Base-by-base conservation (phyloP, 805 yeast genomes). In the Ascoidea rubescens region DNA sequence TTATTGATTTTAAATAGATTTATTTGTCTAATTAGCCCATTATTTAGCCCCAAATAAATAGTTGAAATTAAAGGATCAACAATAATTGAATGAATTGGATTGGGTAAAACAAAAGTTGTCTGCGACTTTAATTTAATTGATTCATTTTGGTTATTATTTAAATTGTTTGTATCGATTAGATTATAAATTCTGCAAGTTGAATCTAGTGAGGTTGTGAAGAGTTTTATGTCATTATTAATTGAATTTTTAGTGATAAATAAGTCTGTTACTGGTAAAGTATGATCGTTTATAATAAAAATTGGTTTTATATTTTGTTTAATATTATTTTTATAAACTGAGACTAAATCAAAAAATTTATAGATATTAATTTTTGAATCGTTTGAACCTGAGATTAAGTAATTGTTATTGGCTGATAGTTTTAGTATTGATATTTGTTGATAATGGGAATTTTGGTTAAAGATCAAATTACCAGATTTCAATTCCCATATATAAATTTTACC, bases 401-500 rank as follows among this genome's bases (percentile, higher is more conserved):
- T 75, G 1, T 83, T 84, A 61, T 88, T 85, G 10, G 67, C 56
- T 0, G 85, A 69, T 59, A 85, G 79, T 56, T 71, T 73, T 43
- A 91, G 63, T 37, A 71, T 73, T 0, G 82, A 74, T 5, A 88
- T 75, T 5, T 74, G 71, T 66, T 91, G 97, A 64, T 87, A 91
- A 67, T 91, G 98, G 60, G 64, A 59, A 50, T 86, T 90, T 60
- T 79, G 80, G 4, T 80, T 95, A 48, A 77, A 71, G 30, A 90
- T 61, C 48, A 93, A 71, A 30, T 78, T 67, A 0, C 98, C 98
- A 1, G 93, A 83, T 7, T 73, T 65, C 50, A 90, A 62, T 59
- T 88, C 96, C 98, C 98, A 91, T 1, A 90, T 65, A 61, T 85
- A 85, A 14, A 93, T 56, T 57, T 81, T 77, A 10, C 98, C 98